Conservation (phyloP, 768 basidiomycete genomes). For the Scleroderma citrinum region DNA sequence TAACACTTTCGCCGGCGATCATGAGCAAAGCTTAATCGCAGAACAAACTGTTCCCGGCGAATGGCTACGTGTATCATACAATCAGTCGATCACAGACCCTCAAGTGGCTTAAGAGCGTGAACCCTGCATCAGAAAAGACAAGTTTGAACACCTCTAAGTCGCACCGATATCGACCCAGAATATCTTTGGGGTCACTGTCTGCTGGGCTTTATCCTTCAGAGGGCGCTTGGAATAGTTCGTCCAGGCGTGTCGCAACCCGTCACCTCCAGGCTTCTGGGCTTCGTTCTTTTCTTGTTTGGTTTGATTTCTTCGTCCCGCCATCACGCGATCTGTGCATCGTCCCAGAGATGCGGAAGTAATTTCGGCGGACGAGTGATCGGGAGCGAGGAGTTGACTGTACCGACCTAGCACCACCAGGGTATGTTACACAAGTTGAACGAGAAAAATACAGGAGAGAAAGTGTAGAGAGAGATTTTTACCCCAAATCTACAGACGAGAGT, state of each 20-base stretch:
- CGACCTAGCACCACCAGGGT: no score
- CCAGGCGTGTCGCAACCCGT: conserved; percentile 59
- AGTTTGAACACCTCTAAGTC: no score
- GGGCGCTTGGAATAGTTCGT: conserved; percentile 46
- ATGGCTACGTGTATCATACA: no score
- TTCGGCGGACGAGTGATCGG: conserved; percentile 93
- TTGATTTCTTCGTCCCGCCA: conserved; percentile 72
- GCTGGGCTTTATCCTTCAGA: no score
- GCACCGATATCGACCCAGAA: no score
- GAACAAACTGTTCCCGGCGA: no score
- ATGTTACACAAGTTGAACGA: background rate
- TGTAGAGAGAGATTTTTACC: conserved; percentile 35
- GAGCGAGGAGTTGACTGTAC: conserved; percentile 78
- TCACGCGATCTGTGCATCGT: conserved; percentile 82
- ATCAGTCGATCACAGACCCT: no score
- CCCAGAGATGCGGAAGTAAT: conserved; percentile 78
- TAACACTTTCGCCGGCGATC: no score
- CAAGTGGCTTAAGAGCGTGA: no score
- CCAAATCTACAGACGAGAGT: conserved; percentile 47
- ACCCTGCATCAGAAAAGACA: no score
- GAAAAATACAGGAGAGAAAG: background rate
- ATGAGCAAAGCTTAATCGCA: no score
- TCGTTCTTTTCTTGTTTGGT: conserved; percentile 55
- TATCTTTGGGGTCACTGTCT: no score
- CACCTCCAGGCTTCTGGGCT: conserved; percentile 48